Base-by-base conservation (phyloP, 176 grass and related monocot genomes). In the Zea luxurians region DNA sequence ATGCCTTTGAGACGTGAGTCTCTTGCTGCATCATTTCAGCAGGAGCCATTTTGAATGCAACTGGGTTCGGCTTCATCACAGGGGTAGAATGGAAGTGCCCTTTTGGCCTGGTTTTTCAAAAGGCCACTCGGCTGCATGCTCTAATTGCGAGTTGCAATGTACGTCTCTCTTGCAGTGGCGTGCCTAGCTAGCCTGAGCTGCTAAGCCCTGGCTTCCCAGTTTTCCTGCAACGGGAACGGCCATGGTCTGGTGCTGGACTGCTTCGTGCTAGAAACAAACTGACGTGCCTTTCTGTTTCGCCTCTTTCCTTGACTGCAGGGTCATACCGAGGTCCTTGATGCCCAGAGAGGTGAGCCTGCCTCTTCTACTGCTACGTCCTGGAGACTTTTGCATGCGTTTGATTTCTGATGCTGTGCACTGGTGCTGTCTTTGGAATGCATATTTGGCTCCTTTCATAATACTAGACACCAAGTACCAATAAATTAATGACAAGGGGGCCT, bases 241-340 rank as follows among this genome's bases (percentile, higher is more conserved):
- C 27, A 27, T 27, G 27, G 27, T 27, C 27, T 27, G 27, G 27
- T 27, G 27, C 27, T 27, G 27, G 27, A 27, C 27, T 27, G 27
- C 27, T 27, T 27, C 27, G 27, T 27, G 27, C 27, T 27, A 27
- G 27, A 27, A 59, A 59, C 21, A 59, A 89, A 75, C 77, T 93
- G 50, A 90, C 57, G 72, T 60, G 47, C 77, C 52, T 89, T 84
- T 71, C 64, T 85, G 64, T 84, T 87, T 65, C 36, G 35, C 10
- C 38, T 83, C 71, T 80, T 73, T 78, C 57, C 38, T 81, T 77
- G 66, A 54, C 46, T 71, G 68, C 91, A 97, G 95, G 78, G 80
- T 97, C 55, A 94, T 90, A 68, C 89, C 91, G 15, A 97, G 60
- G 75, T 90, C 87, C 41, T 85, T 94, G 87, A 90, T 94, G 91